phyloP scores from a whole-genome alignment of 352 stramenopile species.

The Elongisporangium prolatum region DNA sequence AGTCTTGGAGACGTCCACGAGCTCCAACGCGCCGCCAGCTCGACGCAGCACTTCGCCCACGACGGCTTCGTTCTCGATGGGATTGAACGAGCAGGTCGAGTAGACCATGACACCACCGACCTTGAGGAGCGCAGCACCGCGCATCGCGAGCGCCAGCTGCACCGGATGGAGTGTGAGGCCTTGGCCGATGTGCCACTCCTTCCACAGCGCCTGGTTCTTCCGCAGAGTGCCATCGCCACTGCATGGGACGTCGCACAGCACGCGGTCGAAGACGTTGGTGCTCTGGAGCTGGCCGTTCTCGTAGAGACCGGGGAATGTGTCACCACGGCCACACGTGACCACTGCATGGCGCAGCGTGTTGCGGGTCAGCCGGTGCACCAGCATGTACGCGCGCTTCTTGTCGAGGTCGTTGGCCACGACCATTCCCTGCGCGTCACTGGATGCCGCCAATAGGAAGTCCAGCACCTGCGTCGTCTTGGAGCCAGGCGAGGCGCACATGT shows the following conservation, averaged over 20 bases:
- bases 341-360: conserved; percentile 84
- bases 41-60: conserved; percentile 92
- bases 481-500: conserved; percentile 95
- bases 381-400: conserved; percentile 97
- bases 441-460: conserved; percentile 59
- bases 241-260: conserved; percentile 98
- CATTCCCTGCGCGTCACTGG: conserved; percentile 41
- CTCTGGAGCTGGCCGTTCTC: conserved; percentile 20
- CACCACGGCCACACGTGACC: conserved; percentile 92
- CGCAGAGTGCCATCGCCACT: conserved; percentile 97
- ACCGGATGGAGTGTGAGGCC: conserved; percentile 90
- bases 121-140: conserved; percentile 88
- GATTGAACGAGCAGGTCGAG: conserved; percentile 98
- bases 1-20: conserved; percentile 80
- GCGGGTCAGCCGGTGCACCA: conserved; percentile 91
- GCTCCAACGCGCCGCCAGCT: conserved; percentile 78
- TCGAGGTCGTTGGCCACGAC: conserved; percentile 97
- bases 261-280: conserved; percentile 95
- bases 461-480: conserved; percentile 98
- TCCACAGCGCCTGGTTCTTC: conserved; percentile 95
- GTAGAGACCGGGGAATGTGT: conserved; percentile 92
- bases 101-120: conserved; percentile 93
- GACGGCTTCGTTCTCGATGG: conserved; percentile 98
- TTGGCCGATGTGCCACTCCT: conserved; percentile 91
- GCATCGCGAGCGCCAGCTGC: conserved; percentile 91